Evolutionary conservation across 768 basidiomycete genomes (phyloP), one percentile per base, ranked within the genome.

Genomic region (Hericium coralloides): DNA sequence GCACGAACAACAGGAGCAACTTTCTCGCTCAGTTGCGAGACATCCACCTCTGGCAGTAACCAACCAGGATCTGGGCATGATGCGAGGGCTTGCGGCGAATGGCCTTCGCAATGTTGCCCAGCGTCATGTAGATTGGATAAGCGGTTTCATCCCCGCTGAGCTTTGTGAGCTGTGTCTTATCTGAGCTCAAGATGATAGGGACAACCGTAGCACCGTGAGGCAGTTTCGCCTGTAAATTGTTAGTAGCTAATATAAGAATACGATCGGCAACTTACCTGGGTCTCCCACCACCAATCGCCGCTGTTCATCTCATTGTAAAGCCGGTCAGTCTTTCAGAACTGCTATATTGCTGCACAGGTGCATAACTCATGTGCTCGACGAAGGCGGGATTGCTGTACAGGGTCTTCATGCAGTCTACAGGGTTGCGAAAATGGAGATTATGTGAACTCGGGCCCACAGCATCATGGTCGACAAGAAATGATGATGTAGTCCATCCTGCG

Each of bases 41-140:
- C 57, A 0, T 49, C 47, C 1, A 57, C 39, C 4, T 58, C 59
- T 38, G 60, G 70, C 8, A 72, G 53, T 69, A 69, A 0, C 60
- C 66, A 22, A 72, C 3, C 0, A 70, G 61, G 1, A 69, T 39
- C 2, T 55, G 57, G 0, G 65, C 66, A 8, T 50, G 56, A 9
- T 47, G 7, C 1, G 57, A 63, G 0, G 63, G 58, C 43, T 65
- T 23, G 5, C 61, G 55, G 3, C 65, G 62, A 12, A 65, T 56
- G 12, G 20, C 55, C 50, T 66, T 68, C 7, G 52, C 25, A 15
- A 67, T 62, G 48, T 66, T 68, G 2, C 66, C 69, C 20, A 70
- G 59, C 0, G 67, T 65, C 0, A 72, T 25, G 50, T 71, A 72
- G 7, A 72, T 62, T 3, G 71, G 69, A 53, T 64, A 68, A 17